Evolutionary conservation across 306 rosid genomes (phyloP).

Genomic region (Quercus variabilis): DNA sequence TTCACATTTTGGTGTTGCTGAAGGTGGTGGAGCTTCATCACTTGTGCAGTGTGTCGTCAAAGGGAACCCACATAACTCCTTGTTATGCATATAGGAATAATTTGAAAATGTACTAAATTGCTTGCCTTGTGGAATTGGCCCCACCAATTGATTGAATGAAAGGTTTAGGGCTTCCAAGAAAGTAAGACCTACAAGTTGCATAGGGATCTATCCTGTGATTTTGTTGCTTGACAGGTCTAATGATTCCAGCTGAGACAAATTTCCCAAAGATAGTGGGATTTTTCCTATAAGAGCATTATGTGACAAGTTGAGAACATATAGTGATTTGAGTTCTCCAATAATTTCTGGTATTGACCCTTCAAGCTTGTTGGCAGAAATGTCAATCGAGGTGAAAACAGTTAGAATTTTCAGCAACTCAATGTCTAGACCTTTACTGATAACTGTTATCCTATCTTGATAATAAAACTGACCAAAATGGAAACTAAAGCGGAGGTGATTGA

Average conservation of each 20-base stretch:
- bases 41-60: not conserved
- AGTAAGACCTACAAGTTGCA: constrained; percentile 11
- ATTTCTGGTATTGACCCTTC: constrained; percentile 42
- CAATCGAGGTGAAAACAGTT: constrained; percentile 35
- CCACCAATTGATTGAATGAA: constrained; percentile 20
- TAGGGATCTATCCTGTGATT: constrained; percentile 38
- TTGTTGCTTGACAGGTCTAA: constrained; percentile 46
- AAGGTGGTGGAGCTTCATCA: rapidly evolving
- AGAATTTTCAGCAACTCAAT: constrained; percentile 28
- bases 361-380: constrained; percentile 44
- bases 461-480: not conserved
- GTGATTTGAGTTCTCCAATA: constrained; percentile 32
- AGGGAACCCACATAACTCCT: constrained; percentile 29
- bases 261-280: constrained; percentile 37
- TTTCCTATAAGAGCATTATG: constrained; percentile 37
- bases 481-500: constrained; percentile 3
- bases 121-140: constrained; percentile 12
- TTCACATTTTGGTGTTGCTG: not conserved
- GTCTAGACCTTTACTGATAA: constrained; percentile 28
- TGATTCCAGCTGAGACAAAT: constrained; percentile 41
- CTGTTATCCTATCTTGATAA: constrained; percentile 35
- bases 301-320: constrained; percentile 41
- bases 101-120: constrained; percentile 19
- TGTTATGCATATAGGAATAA: constrained; percentile 3
- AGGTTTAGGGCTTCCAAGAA: constrained; percentile 37